Conservation (phyloP, 345 rosid species). For the Acer yangbiense region DNA sequence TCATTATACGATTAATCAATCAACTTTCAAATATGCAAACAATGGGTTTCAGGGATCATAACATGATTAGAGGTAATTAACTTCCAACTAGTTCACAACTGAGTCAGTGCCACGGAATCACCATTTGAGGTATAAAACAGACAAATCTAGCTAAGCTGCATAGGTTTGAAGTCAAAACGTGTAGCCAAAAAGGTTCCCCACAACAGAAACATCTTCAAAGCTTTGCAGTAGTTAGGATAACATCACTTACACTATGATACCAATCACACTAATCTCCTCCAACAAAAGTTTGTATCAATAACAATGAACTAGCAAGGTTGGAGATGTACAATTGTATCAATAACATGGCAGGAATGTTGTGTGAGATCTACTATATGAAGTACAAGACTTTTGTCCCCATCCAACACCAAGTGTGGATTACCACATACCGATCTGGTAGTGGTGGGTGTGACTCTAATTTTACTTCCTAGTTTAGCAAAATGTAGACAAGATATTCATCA, state of each 20-base stretch:
- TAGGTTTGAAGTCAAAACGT: background rate
- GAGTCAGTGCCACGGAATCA: background rate
- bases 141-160: background rate
- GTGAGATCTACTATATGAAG: background rate
- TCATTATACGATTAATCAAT: conserved; percentile 17
- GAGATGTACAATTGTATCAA: background rate
- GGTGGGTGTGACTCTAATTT: no score
- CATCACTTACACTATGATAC: background rate
- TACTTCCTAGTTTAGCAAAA: background rate
- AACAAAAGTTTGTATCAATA: background rate
- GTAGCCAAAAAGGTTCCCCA: background rate
- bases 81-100: background rate
- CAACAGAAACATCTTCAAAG: background rate
- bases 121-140: background rate
- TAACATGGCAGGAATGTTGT: background rate
- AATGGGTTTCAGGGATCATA: background rate
- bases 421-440: background rate
- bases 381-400: background rate
- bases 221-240: background rate
- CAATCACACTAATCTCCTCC: background rate
- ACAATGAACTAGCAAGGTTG: conserved; percentile 1
- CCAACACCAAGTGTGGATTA: background rate
- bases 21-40: conserved; percentile 21
- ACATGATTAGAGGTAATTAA: background rate
- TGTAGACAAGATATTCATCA: background rate